Conservation (phyloP, 257 asterid species). For the Primulina tabacum region DNA sequence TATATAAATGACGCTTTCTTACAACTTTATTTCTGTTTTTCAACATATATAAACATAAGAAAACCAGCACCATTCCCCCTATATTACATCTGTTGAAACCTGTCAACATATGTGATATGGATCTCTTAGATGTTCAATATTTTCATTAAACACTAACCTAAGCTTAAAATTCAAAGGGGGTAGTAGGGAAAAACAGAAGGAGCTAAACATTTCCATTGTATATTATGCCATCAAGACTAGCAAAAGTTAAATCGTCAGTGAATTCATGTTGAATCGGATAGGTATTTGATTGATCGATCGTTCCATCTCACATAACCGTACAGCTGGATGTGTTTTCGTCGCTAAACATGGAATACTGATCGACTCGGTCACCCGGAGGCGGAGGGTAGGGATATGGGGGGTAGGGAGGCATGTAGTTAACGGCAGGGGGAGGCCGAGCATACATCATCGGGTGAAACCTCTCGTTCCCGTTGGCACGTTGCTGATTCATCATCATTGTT, state of each 20-base stretch:
- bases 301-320: slow-evolving; percentile 50
- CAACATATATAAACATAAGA: slow-evolving; percentile 51
- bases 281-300: background rate
- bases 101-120: slow-evolving; percentile 36
- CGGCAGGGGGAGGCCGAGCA: slow-evolving; percentile 91
- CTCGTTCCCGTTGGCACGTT: slow-evolving; percentile 77
- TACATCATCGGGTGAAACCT: slow-evolving; percentile 98
- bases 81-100: slow-evolving; percentile 32
- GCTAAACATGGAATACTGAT: slow-evolving; percentile 55
- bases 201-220: slow-evolving; percentile 34
- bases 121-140: slow-evolving; percentile 41
- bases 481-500: slow-evolving; percentile 94
- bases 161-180: slow-evolving; percentile 33
- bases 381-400: slow-evolving; percentile 58
- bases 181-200: slow-evolving; percentile 16
- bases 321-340: slow-evolving; percentile 76
- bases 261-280: background rate
- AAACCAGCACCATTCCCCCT: slow-evolving; percentile 27
- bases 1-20: slow-evolving; percentile 31
- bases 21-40: slow-evolving; percentile 36
- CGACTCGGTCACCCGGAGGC: slow-evolving; percentile 54
- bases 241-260: slow-evolving; percentile 20
- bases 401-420: slow-evolving; percentile 74
- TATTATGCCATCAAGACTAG: slow-evolving; percentile 38
- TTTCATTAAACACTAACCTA: slow-evolving; percentile 39